Percentiles rank a stretch among this genome's conserved stretches.
phyloP scores from a whole-genome alignment of 2,329 filamentous ascomycete species.

The Lachnellula willkommii region DNA sequence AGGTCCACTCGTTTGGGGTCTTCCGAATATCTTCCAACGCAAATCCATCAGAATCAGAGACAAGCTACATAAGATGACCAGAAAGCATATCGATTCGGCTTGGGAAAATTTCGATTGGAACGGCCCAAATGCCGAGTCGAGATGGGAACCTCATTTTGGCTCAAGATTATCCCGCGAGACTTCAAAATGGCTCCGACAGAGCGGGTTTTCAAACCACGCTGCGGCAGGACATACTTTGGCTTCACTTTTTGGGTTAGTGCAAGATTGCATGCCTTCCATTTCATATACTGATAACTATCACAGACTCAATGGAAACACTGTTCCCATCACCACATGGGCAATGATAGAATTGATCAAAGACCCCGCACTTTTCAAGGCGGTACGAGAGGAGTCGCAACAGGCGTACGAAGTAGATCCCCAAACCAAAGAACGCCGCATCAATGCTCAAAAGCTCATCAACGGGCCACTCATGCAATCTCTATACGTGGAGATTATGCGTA shows the following conservation, averaged over 20 bases:
- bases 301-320: conserved; percentile 16
- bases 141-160: conserved; percentile 17
- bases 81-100: conserved; percentile 10
- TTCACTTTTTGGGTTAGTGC: conserved; percentile 11
- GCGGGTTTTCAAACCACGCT: conserved; percentile 3
- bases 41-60: conserved; percentile 5
- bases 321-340: conserved; percentile 16
- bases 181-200: neutral
- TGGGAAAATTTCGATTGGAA: conserved; percentile 4
- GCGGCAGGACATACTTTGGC: conserved; percentile 9
- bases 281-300: neutral
- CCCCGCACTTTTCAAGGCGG: conserved; percentile 8
- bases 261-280: neutral
- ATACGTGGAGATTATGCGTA: conserved; percentile 12
- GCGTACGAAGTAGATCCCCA: neutral
- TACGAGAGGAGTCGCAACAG: conserved; percentile 6
- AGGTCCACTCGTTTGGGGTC: conserved; percentile 6
- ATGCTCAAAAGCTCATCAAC: conserved; percentile 9
- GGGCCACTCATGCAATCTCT: conserved; percentile 11
- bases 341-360: conserved; percentile 13
- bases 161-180: conserved; percentile 8
- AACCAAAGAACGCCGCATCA: conserved; percentile 5
- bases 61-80: conserved; percentile 8
- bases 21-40: conserved; percentile 9
- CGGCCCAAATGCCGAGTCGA: neutral